These are phyloP conservation scores for Anacardium occidentale DNA, from an alignment of 345 rosid species.

Conservation along the genomic window DNA sequence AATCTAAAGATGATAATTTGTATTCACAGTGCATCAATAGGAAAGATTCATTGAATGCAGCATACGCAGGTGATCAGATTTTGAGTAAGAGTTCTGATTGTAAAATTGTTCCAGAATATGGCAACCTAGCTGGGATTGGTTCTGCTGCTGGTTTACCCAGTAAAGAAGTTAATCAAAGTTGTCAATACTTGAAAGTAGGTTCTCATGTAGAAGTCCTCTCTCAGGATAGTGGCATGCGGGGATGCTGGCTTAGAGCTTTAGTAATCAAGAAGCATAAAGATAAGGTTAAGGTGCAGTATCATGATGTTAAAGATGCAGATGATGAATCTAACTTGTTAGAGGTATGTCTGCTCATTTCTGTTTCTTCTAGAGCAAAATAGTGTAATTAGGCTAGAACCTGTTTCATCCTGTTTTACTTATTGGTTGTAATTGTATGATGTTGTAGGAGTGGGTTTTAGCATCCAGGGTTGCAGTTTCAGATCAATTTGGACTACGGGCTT, in stretches of 20 bases:
- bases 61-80: constrained; percentile 18
- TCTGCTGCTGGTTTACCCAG: constrained; percentile 17
- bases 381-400: neutral
- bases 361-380: neutral
- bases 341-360: constrained; percentile 31
- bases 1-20: constrained; percentile 29
- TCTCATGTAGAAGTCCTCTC: constrained; percentile 68
- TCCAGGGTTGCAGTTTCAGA: constrained; percentile 55
- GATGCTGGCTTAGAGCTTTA: constrained; percentile 79
- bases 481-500: constrained; percentile 43
- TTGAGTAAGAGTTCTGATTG: constrained; percentile 10
- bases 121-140: constrained; percentile 21
- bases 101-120: constrained; percentile 23
- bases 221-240: constrained; percentile 83
- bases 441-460: constrained; percentile 78
- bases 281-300: constrained; percentile 80
- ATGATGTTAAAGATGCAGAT: constrained; percentile 59
- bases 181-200: constrained; percentile 46
- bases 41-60: constrained; percentile 20
- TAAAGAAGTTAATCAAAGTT: constrained; percentile 20
- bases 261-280: constrained; percentile 57
- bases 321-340: constrained; percentile 67
- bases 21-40: neutral
- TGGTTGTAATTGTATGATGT: neutral
- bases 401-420: neutral